These are phyloP conservation scores for Arthroderma sp. DNA, from an alignment of 2,329 filamentous ascomycete genomes.

Conservation along the genomic window DNA sequence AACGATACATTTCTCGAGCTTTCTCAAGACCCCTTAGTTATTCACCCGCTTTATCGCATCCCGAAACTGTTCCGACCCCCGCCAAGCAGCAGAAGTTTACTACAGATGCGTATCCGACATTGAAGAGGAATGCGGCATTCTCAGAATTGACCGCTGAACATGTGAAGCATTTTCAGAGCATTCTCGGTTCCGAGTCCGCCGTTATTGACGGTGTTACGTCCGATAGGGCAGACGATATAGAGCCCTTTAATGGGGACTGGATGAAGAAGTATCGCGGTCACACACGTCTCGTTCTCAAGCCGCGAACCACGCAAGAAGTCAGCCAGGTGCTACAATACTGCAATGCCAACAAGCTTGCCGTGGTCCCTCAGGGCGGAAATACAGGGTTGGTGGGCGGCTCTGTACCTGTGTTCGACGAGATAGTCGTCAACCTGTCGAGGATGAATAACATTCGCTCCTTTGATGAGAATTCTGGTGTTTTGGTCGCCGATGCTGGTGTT, in stretches of 20 bases:
- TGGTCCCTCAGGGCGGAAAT: conserved; percentile 94
- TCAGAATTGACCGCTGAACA: conserved; percentile 57
- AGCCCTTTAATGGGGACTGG: conserved; percentile 93
- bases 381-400: conserved; percentile 91
- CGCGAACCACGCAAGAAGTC: conserved; percentile 71
- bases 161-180: conserved; percentile 64
- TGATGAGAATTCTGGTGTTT: conserved; percentile 78
- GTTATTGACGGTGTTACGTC: conserved; percentile 71
- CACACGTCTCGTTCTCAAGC: conserved; percentile 74
- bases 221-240: conserved; percentile 65
- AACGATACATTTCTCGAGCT: too few species aligned
- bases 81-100: conserved; percentile 53
- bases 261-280: conserved; percentile 97
- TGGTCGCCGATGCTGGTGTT: conserved; percentile 82
- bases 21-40: too few species aligned
- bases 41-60: not conserved
- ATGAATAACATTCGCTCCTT: conserved; percentile 90
- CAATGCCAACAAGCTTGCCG: conserved; percentile 81
- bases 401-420: conserved; percentile 95
- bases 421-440: conserved; percentile 76
- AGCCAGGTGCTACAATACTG: conserved; percentile 88
- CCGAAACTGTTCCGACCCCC: conserved; percentile 2
- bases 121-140: conserved; percentile 70
- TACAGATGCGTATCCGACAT: conserved; percentile 62
- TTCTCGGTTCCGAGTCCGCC: conserved; percentile 68